Evolutionary conservation across 2,329 filamentous ascomycete species (phyloP).

Genomic region (Teratosphaeriaceae sp.): DNA sequence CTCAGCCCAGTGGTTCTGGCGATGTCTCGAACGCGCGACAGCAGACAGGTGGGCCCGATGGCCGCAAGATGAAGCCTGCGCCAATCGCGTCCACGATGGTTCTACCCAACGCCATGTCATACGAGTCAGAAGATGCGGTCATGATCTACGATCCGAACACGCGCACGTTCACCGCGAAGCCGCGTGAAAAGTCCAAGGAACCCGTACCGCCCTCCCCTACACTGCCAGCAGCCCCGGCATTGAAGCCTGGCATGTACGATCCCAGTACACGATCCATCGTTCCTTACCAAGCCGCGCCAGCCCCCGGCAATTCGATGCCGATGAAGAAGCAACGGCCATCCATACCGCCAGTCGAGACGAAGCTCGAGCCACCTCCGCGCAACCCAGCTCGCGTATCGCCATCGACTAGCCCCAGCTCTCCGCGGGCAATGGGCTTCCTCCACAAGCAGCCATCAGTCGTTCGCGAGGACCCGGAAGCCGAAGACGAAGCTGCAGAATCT

Average conservation of each 20-base stretch:
- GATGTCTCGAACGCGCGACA: slow-evolving; percentile 10
- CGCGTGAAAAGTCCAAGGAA: slow-evolving; percentile 12
- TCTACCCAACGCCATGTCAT: not conserved
- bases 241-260: slow-evolving; percentile 22
- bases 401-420: slow-evolving; percentile 15
- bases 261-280: slow-evolving; percentile 26
- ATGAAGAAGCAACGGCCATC: slow-evolving; percentile 7
- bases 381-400: slow-evolving; percentile 27
- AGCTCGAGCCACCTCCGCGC: slow-evolving; percentile 21
- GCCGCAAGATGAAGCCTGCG: slow-evolving; percentile 12
- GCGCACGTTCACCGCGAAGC: slow-evolving; percentile 23
- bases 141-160: slow-evolving; percentile 28
- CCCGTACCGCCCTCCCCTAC: slow-evolving; percentile 11
- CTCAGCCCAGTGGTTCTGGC: slow-evolving; percentile 51
- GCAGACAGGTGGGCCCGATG: slow-evolving; percentile 14
- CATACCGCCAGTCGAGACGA: slow-evolving; percentile 15
- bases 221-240: slow-evolving; percentile 6
- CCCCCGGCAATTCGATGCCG: slow-evolving; percentile 56
- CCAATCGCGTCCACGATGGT: slow-evolving; percentile 29
- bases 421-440: slow-evolving; percentile 15
- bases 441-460: slow-evolving; percentile 30
- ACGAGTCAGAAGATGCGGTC: slow-evolving; percentile 16
- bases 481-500: slow-evolving; percentile 17
- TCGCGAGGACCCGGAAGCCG: slow-evolving; percentile 26
- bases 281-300: slow-evolving; percentile 5